These are phyloP conservation scores for Aspergillus mulundensis DNA, from an alignment of 495 filamentous ascomycete genomes.

Conservation along the genomic window DNA sequence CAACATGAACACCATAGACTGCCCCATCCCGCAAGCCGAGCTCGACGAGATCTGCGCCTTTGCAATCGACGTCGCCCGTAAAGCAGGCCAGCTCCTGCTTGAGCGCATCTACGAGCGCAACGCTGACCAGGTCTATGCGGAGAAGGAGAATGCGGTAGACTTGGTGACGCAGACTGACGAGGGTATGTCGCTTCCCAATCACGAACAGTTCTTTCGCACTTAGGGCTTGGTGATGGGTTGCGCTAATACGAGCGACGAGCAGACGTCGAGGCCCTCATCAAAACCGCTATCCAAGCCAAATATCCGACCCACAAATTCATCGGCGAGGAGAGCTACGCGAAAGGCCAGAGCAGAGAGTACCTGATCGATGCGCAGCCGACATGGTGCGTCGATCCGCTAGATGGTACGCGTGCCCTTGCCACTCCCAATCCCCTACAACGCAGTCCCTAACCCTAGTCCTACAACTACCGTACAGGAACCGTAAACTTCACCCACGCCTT, in stretches of 20 bases:
- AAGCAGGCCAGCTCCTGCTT: constrained; percentile 57
- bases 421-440: not conserved
- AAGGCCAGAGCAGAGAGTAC: constrained; percentile 54
- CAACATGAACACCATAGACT: constrained; percentile 2
- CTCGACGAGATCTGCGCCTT: constrained; percentile 63
- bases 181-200: too few species aligned
- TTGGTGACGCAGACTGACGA: constrained; percentile 69
- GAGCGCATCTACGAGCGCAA: constrained; percentile 45
- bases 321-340: constrained; percentile 67
- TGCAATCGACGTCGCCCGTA: constrained; percentile 58
- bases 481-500: constrained; percentile 71
- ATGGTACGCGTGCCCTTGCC: constrained; percentile 51
- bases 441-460: not conserved
- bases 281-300: constrained; percentile 45
- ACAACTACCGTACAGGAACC: constrained; percentile 45
- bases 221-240: too few species aligned
- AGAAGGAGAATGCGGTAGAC: constrained; percentile 67
- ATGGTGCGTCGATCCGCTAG: constrained; percentile 67
- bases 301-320: constrained; percentile 66
- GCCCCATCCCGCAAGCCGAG: constrained; percentile 32
- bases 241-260: constrained; percentile 16
- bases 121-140: constrained; percentile 28
- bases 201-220: too few species aligned
- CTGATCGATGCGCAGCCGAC: constrained; percentile 58
- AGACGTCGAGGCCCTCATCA: constrained; percentile 65